A percentile compares a stretch with the other conserved stretches of the same genome.
These are phyloP conservation scores for Nicotiana knightiana DNA, from an alignment of 257 asterid genomes.

Conservation along the genomic window DNA sequence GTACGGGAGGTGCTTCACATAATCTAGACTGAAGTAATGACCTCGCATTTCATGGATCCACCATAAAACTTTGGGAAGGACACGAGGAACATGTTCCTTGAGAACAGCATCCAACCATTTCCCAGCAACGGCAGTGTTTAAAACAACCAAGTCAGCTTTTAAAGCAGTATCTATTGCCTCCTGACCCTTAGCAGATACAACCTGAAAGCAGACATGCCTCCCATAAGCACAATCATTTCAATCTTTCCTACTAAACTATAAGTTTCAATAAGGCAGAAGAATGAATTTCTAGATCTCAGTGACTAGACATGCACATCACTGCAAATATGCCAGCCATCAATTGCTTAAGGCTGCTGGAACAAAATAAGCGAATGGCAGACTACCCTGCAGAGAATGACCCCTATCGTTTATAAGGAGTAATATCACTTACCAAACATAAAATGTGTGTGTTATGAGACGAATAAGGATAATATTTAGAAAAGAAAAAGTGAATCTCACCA, in stretches of 20 bases:
- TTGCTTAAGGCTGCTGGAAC: not conserved
- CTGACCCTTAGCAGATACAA: constrained; percentile 65
- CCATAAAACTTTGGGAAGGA: constrained; percentile 97
- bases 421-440: not conserved
- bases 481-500: not conserved
- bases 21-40: constrained; percentile 93
- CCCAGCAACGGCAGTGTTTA: constrained; percentile 97
- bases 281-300: not conserved
- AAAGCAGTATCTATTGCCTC: constrained; percentile 75
- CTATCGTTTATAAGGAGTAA: not conserved
- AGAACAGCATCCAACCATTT: constrained; percentile 95
- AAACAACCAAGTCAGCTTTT: constrained; percentile 73
- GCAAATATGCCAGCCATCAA: not conserved
- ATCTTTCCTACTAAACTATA: not conserved
- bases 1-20: constrained; percentile 95
- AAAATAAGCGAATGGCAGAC: not conserved
- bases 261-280: not conserved
- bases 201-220: constrained; percentile 33
- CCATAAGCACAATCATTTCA: not conserved
- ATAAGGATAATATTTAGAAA: not conserved
- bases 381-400: not conserved
- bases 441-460: not conserved
- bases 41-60: constrained; percentile 99
- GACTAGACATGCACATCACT: not conserved
- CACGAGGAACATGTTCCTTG: constrained; percentile 60